Conservation (phyloP, 768 basidiomycete species). For the Lactifluus rugatus region DNA sequence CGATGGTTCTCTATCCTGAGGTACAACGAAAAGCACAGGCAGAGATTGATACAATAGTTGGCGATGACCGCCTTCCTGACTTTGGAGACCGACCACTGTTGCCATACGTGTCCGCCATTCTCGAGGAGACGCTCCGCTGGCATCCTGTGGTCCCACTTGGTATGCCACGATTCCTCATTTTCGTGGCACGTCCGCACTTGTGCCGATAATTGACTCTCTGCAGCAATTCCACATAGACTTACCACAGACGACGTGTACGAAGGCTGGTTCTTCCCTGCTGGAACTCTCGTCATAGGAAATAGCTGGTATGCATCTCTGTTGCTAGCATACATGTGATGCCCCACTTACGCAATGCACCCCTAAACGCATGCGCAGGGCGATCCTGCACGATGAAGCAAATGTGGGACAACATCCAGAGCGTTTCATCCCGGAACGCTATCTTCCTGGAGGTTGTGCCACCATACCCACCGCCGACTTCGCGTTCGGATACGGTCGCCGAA, state of each 20-base stretch:
- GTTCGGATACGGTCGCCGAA: conserved; percentile 5
- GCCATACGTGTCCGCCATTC: conserved; percentile 21
- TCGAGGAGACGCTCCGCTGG: conserved; percentile 22
- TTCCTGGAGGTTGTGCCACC: neutral
- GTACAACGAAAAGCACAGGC: conserved; percentile 22
- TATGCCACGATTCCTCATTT: neutral
- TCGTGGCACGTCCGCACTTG: too few species aligned
- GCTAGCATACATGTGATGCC: too few species aligned
- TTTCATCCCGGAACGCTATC: neutral
- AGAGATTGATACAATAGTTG: conserved; percentile 22
- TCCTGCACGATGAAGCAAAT: conserved; percentile 18
- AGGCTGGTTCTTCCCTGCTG: conserved; percentile 19
- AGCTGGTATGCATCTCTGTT: conserved; percentile 5
- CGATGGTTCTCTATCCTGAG: conserved; percentile 23
- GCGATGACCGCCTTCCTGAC: conserved; percentile 21
- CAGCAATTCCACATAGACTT: neutral
- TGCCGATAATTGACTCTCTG: neutral
- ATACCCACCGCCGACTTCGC: neutral
- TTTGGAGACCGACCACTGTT: conserved; percentile 16
- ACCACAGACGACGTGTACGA: conserved; percentile 20
- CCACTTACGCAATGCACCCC: neutral
- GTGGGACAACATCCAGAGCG: neutral
- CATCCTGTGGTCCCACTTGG: conserved; percentile 16
- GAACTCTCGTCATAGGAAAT: conserved; percentile 19
- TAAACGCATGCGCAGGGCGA: neutral